Evolutionary conservation across 768 basidiomycete genomes (phyloP).

Genomic region (Leccinum rimulosum): DNA sequence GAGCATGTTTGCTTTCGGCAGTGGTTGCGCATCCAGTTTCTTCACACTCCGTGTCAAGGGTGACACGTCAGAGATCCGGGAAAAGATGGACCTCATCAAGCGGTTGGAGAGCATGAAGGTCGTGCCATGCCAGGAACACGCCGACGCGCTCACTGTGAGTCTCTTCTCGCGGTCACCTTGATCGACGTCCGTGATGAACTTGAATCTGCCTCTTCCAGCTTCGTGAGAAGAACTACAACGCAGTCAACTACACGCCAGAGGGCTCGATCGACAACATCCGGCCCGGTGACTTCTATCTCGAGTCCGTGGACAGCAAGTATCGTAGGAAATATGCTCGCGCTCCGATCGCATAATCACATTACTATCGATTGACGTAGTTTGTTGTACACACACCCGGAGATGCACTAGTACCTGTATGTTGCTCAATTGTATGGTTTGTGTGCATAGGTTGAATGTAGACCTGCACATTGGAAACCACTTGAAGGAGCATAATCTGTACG

Average conservation of each 20-base stretch:
- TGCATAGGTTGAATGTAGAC: not conserved
- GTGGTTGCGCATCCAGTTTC: slow-evolving; percentile 93
- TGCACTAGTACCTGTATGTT: not conserved
- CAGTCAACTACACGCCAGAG: slow-evolving; percentile 76
- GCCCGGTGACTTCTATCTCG: slow-evolving; percentile 92
- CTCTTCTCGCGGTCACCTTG: not conserved
- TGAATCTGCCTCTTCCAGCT: slow-evolving; percentile 50
- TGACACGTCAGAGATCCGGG: slow-evolving; percentile 75
- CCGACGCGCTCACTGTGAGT: slow-evolving; percentile 73
- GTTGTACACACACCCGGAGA: not conserved
- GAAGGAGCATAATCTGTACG: too few relatives aligned
- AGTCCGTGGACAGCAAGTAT: slow-evolving; percentile 85
- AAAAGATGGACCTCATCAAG: slow-evolving; percentile 77
- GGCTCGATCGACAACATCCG: slow-evolving; percentile 92
- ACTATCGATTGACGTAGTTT: not conserved
- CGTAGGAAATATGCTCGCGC: slow-evolving; percentile 77
- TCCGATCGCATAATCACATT: slow-evolving; percentile 28
- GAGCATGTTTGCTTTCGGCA: slow-evolving; percentile 95
- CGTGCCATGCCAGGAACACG: slow-evolving; percentile 88
- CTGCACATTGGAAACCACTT: too few relatives aligned
- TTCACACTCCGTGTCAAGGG: slow-evolving; percentile 86
- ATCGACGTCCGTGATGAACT: not conserved
- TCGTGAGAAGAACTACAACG: slow-evolving; percentile 96
- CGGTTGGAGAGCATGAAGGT: slow-evolving; percentile 86
- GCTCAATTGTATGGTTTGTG: slow-evolving; percentile 12